These are phyloP conservation scores for Kazachstania bromeliacearum DNA, from an alignment of 805 yeast species.

Conservation along the genomic window DNA sequence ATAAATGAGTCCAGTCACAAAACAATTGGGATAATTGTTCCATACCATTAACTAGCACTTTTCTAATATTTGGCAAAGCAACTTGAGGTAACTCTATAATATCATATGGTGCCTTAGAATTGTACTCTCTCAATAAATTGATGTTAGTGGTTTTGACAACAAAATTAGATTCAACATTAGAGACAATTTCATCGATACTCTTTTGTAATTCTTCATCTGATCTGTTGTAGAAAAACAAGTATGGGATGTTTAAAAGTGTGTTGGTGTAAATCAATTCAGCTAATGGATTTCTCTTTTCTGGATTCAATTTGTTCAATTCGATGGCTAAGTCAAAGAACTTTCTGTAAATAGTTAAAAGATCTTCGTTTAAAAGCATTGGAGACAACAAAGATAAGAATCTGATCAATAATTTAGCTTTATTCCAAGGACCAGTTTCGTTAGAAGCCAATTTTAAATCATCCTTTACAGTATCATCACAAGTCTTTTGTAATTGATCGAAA, in stretches of 20 bases:
- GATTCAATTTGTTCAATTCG: conserved; percentile 38
- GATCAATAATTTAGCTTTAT: conserved; percentile 56
- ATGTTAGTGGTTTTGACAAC: conserved; percentile 14
- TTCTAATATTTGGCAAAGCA: conserved; percentile 42
- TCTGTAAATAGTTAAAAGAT: conserved; percentile 38
- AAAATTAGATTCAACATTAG: conserved; percentile 32
- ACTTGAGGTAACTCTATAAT: conserved; percentile 41
- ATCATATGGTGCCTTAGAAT: conserved; percentile 37
- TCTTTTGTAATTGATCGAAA: conserved; percentile 51
- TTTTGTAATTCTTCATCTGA: conserved; percentile 21
- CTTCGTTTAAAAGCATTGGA: conserved; percentile 49
- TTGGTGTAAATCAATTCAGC: conserved; percentile 63
- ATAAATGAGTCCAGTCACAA: conserved; percentile 32
- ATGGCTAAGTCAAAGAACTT: conserved; percentile 48
- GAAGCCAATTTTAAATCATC: conserved; percentile 23
- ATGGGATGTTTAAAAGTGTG: conserved; percentile 57
- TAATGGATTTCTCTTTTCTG: conserved; percentile 40
- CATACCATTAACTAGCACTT: conserved; percentile 35
- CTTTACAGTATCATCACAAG: conserved; percentile 34
- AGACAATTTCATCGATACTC: conserved; percentile 38
- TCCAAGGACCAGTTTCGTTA: conserved; percentile 50
- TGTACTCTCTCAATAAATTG: conserved; percentile 21
- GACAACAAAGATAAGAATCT: conserved; percentile 61
- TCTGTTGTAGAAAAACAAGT: conserved; percentile 39
- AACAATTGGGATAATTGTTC: conserved; percentile 31